Conservation (phyloP, 2,329 filamentous ascomycete genomes). For the Exserohilum turcica region DNA sequence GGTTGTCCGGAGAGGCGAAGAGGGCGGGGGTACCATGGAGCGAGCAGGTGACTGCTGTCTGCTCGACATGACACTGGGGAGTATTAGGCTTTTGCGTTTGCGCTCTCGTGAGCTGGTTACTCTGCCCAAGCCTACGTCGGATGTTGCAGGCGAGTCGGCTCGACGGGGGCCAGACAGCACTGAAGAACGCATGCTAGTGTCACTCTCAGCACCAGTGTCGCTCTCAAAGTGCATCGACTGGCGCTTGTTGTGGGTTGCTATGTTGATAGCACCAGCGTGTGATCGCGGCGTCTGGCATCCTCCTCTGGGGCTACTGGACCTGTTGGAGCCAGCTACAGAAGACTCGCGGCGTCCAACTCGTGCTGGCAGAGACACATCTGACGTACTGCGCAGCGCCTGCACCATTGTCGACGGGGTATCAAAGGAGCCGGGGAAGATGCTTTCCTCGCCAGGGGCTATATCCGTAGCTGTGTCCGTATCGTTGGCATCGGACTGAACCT, state of each 20-base stretch:
- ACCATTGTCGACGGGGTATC: slow-evolving; percentile 63
- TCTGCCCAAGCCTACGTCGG: slow-evolving; percentile 78
- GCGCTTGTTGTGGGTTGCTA: slow-evolving; percentile 69
- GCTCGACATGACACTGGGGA: slow-evolving; percentile 77
- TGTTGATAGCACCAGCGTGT: slow-evolving; percentile 64
- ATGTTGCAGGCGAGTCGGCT: slow-evolving; percentile 82
- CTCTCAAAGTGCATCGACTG: slow-evolving; percentile 82
- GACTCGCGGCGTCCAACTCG: slow-evolving; percentile 59
- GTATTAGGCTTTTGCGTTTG: slow-evolving; percentile 83
- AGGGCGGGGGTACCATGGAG: slow-evolving; percentile 68
- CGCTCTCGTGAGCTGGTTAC: slow-evolving; percentile 80
- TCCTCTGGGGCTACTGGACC: slow-evolving; percentile 88
- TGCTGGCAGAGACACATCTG: slow-evolving; percentile 55
- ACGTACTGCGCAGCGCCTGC: slow-evolving; percentile 60
- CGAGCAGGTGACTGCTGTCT: slow-evolving; percentile 89
- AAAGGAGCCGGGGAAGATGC: slow-evolving; percentile 64
- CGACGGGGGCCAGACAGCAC: slow-evolving; percentile 71
- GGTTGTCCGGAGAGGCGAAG: slow-evolving; percentile 82
- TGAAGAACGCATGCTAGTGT: slow-evolving; percentile 86
- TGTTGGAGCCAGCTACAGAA: slow-evolving; percentile 73
- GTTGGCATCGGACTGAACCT: slow-evolving; percentile 54
- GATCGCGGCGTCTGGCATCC: slow-evolving; percentile 85
- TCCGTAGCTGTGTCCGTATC: slow-evolving; percentile 41
- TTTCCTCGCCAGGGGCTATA: slow-evolving; percentile 53
- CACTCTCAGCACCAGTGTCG: slow-evolving; percentile 81